These are phyloP conservation scores for Hyparrhenia diplandra DNA, from an alignment of 176 grass and related monocot species.

Conservation along the genomic window DNA sequence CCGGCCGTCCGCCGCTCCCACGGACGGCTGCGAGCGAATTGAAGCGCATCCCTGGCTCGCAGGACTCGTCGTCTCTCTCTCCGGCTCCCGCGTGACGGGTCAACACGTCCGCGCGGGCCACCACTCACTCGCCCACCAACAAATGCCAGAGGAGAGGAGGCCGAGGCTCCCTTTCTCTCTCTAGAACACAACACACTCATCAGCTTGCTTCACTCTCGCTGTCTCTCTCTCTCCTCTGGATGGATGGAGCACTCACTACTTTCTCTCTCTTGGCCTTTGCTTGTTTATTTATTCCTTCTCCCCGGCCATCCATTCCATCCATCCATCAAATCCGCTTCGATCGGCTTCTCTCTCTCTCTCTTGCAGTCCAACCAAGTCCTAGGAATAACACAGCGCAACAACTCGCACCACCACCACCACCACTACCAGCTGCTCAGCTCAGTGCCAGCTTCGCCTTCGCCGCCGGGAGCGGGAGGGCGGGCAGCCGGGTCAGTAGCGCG, in stretches of 20 bases:
- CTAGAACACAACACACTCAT: neutral
- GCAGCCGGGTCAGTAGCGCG: too few species aligned
- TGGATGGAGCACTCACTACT: neutral
- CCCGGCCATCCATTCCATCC: slow-evolving; percentile 7
- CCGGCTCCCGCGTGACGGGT: slow-evolving; percentile 10
- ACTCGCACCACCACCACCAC: too few species aligned
- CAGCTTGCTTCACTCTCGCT: neutral
- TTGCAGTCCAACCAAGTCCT: too few species aligned
- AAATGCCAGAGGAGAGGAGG: neutral
- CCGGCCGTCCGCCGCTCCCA: slow-evolving; percentile 18
- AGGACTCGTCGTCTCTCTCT: neutral
- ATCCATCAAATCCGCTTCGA: neutral
- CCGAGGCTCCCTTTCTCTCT: neutral
- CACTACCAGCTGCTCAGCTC: too few species aligned
- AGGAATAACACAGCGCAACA: too few species aligned
- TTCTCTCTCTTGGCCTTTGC: slow-evolving; percentile 11
- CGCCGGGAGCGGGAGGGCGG: too few species aligned
- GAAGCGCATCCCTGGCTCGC: slow-evolving; percentile 28
- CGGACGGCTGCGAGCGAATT: neutral
- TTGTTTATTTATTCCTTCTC: slow-evolving; percentile 33
- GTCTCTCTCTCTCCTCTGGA: neutral
- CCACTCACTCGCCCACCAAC: neutral
- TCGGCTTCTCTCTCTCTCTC: neutral
- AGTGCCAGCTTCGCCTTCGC: too few species aligned
- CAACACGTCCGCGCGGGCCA: slow-evolving; percentile 41